Conservation (phyloP, 2,329 filamentous ascomycete genomes). For the Colletotrichum brevisporum region DNA sequence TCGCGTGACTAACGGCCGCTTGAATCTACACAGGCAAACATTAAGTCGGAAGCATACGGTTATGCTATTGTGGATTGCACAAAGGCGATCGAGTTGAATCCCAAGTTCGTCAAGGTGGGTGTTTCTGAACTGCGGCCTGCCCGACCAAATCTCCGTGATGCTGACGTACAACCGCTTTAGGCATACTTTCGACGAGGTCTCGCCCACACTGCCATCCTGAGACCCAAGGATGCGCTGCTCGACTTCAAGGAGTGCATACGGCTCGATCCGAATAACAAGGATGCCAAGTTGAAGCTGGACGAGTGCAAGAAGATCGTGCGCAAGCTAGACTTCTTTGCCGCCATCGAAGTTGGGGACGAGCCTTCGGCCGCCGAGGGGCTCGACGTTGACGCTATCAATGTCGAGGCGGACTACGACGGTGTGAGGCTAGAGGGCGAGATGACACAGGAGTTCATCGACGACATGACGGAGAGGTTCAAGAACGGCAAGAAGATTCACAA, state of each 20-base stretch:
- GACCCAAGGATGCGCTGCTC: conserved; percentile 87
- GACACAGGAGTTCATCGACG: conserved; percentile 96
- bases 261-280: conserved; percentile 89
- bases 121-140: background rate
- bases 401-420: conserved; percentile 90
- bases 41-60: conserved; percentile 95
- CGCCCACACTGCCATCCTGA: conserved; percentile 91
- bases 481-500: conserved; percentile 93
- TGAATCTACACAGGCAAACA: conserved; percentile 76
- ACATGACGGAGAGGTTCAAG: conserved; percentile 98
- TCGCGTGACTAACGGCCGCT: conserved; percentile 63
- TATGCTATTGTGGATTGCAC: conserved; percentile 93
- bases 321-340: conserved; percentile 91
- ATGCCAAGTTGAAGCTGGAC: conserved; percentile 89
- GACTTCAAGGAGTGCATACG: conserved; percentile 94
- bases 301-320: conserved; percentile 97
- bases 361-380: conserved; percentile 93
- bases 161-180: conserved; percentile 59
- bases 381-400: conserved; percentile 86
- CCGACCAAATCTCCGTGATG: background rate
- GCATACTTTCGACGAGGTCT: conserved; percentile 95
- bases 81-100: conserved; percentile 91
- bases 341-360: conserved; percentile 93
- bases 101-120: conserved; percentile 87
- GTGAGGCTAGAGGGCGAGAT: conserved; percentile 83